Conservation (phyloP, 2,329 filamentous ascomycete species). For the Sclerotinia borealis region DNA sequence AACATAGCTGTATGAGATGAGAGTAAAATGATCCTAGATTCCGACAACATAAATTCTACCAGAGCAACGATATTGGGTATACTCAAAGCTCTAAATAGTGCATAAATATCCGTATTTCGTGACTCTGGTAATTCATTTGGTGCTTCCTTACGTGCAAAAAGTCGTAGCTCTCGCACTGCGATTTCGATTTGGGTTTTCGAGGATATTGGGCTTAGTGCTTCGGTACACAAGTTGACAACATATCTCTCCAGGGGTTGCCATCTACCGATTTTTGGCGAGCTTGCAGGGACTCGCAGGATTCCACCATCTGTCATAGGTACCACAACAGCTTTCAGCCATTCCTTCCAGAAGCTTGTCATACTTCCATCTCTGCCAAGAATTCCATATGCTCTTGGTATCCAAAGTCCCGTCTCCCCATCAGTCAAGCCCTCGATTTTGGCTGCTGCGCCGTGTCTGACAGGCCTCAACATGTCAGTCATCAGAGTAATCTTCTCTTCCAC, state of each 20-base stretch:
- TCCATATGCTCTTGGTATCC: constrained; percentile 91
- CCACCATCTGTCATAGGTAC: constrained; percentile 91
- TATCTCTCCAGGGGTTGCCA: constrained; percentile 98
- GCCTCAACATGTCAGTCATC: constrained; percentile 93
- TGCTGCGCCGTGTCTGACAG: constrained; percentile 86
- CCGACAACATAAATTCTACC: constrained; percentile 87
- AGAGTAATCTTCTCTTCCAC: constrained; percentile 96
- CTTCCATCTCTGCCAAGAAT: constrained; percentile 79
- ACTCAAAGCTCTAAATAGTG: constrained; percentile 82
- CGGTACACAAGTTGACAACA: constrained; percentile 92
- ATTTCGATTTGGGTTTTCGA: constrained; percentile 96
- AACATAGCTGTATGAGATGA: constrained; percentile 97
- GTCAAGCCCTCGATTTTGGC: constrained; percentile 97
- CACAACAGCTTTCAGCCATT: constrained; percentile 91
- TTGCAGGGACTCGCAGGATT: constrained; percentile 75
- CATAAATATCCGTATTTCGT: constrained; percentile 85
- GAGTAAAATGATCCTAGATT: constrained; percentile 91
- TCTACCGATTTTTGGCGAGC: constrained; percentile 82
- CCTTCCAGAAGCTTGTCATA: constrained; percentile 93
- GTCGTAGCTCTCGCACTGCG: constrained; percentile 76
- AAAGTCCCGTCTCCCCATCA: constrained; percentile 89
- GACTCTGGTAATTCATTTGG: constrained; percentile 88
- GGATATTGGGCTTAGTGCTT: constrained; percentile 84
- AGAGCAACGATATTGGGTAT: constrained; percentile 88
- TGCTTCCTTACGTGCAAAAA: constrained; percentile 91